phyloP scores from a whole-genome alignment of 1,139 yeast genomes.

The Hyphopichia burtonii region DNA sequence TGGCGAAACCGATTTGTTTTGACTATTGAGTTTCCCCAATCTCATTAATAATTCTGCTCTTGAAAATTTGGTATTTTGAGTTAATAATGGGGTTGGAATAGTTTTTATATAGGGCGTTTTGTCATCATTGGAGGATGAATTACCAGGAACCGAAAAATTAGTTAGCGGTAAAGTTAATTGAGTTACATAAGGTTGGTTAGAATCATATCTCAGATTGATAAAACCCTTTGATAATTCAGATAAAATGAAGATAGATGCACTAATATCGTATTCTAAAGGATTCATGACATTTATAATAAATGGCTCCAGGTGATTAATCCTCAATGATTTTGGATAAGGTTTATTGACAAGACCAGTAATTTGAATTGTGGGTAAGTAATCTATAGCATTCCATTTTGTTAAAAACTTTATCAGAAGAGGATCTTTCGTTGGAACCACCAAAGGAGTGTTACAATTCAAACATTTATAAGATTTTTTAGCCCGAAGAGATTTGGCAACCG shows the following conservation, averaged over 20 bases:
- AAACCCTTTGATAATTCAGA: constrained; percentile 1
- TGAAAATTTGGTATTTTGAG: constrained; percentile 26
- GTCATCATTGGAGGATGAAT: constrained; percentile 13
- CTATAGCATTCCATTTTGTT: constrained; percentile 34
- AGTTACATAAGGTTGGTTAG: constrained; percentile 3
- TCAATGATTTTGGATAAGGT: constrained; percentile 9
- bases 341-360: constrained; percentile 10
- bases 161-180: constrained; percentile 27
- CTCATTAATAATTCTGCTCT: constrained; percentile 33
- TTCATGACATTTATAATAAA: constrained; percentile 31
- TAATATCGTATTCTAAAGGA: constrained; percentile 20
- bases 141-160: constrained; percentile 9
- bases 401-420: constrained; percentile 30
- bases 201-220: not conserved
- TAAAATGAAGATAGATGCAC: constrained; percentile 11
- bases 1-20: constrained; percentile 3
- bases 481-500: constrained; percentile 25
- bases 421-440: constrained; percentile 24
- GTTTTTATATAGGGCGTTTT: constrained; percentile 16
- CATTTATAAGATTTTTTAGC: constrained; percentile 27
- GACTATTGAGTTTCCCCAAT: constrained; percentile 16
- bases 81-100: constrained; percentile 35
- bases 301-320: constrained; percentile 11
- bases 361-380: constrained; percentile 29
- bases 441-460: constrained; percentile 24